These are phyloP conservation scores for Domatiomyces globalis DNA, from an alignment of 2,329 filamentous ascomycete genomes.

Conservation along the genomic window DNA sequence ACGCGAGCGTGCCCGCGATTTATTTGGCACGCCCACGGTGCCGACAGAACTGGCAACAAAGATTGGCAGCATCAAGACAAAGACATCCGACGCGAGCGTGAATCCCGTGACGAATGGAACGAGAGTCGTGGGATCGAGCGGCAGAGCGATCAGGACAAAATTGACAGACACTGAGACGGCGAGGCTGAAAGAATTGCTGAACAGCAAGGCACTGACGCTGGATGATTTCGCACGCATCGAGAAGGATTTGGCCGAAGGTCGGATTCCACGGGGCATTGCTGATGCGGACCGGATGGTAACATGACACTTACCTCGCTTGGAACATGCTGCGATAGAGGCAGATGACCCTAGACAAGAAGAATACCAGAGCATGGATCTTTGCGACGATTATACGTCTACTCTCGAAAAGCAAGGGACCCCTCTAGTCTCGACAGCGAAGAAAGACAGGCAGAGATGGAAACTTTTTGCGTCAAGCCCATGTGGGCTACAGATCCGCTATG, in stretches of 20 bases:
- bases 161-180: constrained; percentile 80
- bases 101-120: constrained; percentile 21
- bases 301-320: constrained; percentile 1
- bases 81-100: constrained; percentile 49
- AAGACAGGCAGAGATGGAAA: too few species aligned
- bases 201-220: constrained; percentile 64
- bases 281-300: constrained; percentile 23
- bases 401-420: too few species aligned
- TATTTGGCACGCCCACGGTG: constrained; percentile 68
- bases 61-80: constrained; percentile 76
- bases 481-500: too few species aligned
- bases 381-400: too few species aligned
- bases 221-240: constrained; percentile 83
- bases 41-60: constrained; percentile 69
- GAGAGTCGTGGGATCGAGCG: constrained; percentile 30
- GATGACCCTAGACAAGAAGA: background rate
- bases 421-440: too few species aligned
- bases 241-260: constrained; percentile 80
- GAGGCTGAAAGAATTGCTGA: constrained; percentile 72
- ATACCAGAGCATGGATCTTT: background rate
- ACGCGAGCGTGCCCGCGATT: constrained; percentile 56
- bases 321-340: background rate
- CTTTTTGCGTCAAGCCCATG: too few species aligned
- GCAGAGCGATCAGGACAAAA: constrained; percentile 62
- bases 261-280: constrained; percentile 54